A percentile compares a stretch with the other conserved stretches of the same genome.
phyloP scores from a whole-genome alignment of 768 basidiomycete species.

The Lactarius vividus region DNA sequence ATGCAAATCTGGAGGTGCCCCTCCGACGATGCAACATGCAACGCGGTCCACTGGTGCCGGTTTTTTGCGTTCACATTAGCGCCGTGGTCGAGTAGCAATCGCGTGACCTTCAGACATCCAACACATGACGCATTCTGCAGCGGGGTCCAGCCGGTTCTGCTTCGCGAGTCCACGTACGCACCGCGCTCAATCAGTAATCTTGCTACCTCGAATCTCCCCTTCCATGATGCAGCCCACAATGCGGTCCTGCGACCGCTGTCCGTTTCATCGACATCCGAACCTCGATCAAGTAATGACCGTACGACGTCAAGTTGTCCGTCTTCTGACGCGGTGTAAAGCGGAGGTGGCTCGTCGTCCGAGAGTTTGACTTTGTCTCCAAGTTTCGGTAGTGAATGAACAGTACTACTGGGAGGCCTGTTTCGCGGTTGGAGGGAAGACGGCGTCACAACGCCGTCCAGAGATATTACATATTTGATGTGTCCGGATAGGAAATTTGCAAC shows the following conservation, averaged over 20 bases:
- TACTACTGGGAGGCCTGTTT: no score
- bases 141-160: neutral
- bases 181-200: neutral
- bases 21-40: neutral
- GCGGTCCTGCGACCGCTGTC: neutral
- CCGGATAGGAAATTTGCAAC: no score
- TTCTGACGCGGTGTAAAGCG: no score
- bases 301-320: no score
- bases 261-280: neutral
- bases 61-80: neutral
- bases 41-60: neutral
- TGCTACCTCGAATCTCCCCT: neutral
- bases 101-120: neutral
- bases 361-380: no score
- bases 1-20: neutral
- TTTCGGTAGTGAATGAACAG: no score
- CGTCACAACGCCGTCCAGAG: no score
- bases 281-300: no score
- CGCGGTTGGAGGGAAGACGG: no score
- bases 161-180: neutral
- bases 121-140: neutral
- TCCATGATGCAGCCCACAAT: neutral
- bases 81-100: neutral
- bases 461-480: no score
- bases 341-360: no score